These are phyloP conservation scores for Alloteropsis semialata DNA, from an alignment of 176 grass and related monocot species.

Conservation along the genomic window DNA sequence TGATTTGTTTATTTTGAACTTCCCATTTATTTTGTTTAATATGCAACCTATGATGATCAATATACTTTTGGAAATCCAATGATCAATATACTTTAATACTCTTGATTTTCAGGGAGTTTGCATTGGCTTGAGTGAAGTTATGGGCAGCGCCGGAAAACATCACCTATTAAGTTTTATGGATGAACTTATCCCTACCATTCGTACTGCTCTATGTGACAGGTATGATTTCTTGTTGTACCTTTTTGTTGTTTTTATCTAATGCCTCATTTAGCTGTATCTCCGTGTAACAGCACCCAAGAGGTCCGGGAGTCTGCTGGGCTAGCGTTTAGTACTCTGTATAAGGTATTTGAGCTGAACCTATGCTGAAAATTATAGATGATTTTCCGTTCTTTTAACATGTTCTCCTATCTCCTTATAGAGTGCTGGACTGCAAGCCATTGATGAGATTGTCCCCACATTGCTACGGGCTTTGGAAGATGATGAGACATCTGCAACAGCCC, in stretches of 20 bases:
- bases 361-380: slow-evolving; percentile 33
- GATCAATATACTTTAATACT: slow-evolving; percentile 1
- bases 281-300: slow-evolving; percentile 67
- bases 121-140: slow-evolving; percentile 98
- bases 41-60: background rate
- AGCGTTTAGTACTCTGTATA: slow-evolving; percentile 98
- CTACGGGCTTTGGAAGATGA: slow-evolving; percentile 90
- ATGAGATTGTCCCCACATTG: slow-evolving; percentile 96
- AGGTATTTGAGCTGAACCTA: slow-evolving; percentile 46
- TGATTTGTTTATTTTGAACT: slow-evolving; percentile 22
- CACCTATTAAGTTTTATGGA: slow-evolving; percentile 96
- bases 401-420: slow-evolving; percentile 58
- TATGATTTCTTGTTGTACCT: slow-evolving; percentile 39
- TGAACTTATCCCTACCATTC: slow-evolving; percentile 90
- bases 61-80: background rate
- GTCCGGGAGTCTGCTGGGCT: slow-evolving; percentile 98
- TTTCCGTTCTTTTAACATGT: slow-evolving; percentile 14
- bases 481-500: slow-evolving; percentile 84
- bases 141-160: slow-evolving; percentile 93
- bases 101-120: slow-evolving; percentile 82
- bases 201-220: slow-evolving; percentile 98
- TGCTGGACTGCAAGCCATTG: slow-evolving; percentile 97
- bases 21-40: slow-evolving; percentile 11
- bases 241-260: slow-evolving; percentile 31
- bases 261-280: slow-evolving; percentile 9